Evolutionary conservation across 192 early-diverging fungal genomes (phyloP), one percentile per base, ranked within the genome.

Genomic region (Coemansia sp.): DNA sequence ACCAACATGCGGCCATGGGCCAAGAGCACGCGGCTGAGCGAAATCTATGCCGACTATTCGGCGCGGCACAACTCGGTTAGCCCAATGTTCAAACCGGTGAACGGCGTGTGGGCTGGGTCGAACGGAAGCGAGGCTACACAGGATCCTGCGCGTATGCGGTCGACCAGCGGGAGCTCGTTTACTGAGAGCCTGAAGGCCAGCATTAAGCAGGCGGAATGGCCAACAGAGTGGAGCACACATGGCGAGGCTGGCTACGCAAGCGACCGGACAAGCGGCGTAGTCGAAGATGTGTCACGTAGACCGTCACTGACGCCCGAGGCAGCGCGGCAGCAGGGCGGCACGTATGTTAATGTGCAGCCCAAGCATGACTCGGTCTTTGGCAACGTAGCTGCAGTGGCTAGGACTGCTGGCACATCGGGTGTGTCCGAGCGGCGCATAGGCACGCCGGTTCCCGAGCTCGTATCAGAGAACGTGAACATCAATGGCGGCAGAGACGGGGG

Each of bases 1-100:
- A 13, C 52, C 23, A 70, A 52, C 25, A 25, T 57, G 27, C 65
- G 69, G 14, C 76, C 66, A 2, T 78, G 76, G 76, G 69, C 59
- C 30, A 80, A 80, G 41, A 80, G 78, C 64, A 80, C 78, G 19
- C 66, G 78, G 7, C 57, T 80, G 37, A 80, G 78, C 71, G 78
- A 80, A 33, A 80, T 80, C 42, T 80, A 80, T 34, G 78, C 70
- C 10, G 71, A 80, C 67, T 80, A 80, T 47, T 74, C 78, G 14
- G 78, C 71, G 37, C 56, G 76, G n/a, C 76, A 78, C 59, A 78
- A 78, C 54, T 70, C 67, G 5, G 62, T 67, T 5, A 46, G 56
- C 22, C 66, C 76, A 17, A 69, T 71, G 69, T 72, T 72, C 43
- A 71, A 67, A 57, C 47, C 53, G 50, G 52, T 25, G 48, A n/a